These are phyloP conservation scores for Theileria equi DNA, from an alignment of 169 alveolate genomes.

Conservation along the genomic window DNA sequence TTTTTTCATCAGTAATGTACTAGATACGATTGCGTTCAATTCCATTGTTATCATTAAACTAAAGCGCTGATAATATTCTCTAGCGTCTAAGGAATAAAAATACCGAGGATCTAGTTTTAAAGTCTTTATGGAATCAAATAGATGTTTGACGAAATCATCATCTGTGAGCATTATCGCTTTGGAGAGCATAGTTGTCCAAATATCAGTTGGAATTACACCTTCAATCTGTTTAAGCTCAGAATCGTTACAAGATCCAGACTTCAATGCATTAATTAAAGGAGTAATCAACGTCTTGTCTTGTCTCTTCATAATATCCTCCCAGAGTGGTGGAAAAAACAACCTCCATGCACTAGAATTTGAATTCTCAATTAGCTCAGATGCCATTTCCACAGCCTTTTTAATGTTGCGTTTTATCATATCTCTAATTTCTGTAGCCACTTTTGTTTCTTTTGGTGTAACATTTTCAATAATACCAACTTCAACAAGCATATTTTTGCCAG, in stretches of 20 bases:
- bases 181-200: conserved; percentile 40
- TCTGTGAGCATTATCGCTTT: conserved; percentile 17
- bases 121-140: conserved; percentile 4
- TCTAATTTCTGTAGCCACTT: conserved; percentile 19
- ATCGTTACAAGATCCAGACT: background rate
- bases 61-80: conserved; percentile 32
- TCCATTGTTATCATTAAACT: too few species aligned
- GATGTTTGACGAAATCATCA: conserved; percentile 20
- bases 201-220: conserved; percentile 24
- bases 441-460: conserved; percentile 35
- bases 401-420: conserved; percentile 8
- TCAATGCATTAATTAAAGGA: conserved; percentile 9
- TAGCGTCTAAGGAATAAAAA: conserved; percentile 30
- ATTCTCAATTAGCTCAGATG: conserved; percentile 3
- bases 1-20: too few species aligned
- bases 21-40: too few species aligned
- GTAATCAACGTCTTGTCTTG: conserved; percentile 6
- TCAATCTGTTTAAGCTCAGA: too few species aligned
- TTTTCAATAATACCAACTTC: conserved; percentile 53
- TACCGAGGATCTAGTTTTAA: conserved; percentile 20
- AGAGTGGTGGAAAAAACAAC: conserved; percentile 41
- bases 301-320: conserved; percentile 16
- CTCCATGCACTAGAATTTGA: conserved; percentile 63
- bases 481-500: conserved; percentile 57
- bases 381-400: conserved; percentile 26